Evolutionary conservation across 2,329 filamentous ascomycete species (phyloP), one percentile per base, ranked within the genome.

Genomic region (Rutstroemia sp.): DNA sequence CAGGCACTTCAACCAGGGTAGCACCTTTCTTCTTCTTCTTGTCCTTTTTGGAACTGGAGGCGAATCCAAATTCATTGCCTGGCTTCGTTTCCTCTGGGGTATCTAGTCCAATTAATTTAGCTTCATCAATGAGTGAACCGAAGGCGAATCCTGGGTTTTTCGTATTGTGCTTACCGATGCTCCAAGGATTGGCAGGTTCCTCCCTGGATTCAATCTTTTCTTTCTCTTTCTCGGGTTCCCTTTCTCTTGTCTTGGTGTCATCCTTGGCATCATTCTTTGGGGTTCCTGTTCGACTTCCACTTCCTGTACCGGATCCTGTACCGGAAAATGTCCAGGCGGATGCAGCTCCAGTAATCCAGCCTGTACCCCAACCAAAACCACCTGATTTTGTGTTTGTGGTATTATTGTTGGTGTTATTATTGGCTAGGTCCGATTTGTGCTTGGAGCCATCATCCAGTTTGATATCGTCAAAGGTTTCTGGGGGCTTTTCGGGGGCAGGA

Each of bases 391-490:
- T 79, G 39, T 46, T 34, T 19, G 44, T 12, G 67, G 67, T 40
- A 40, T 40, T 40, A 19, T 19, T 40, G 14, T 40, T 42, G 30
- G 19, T 56, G 39, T 74, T 73, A 36, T 72, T 71, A 23, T 69
- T 66, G 25, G 67, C 71, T n/a, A 73, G 68, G 50, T 77, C 78
- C 63, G 83, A 77, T 58, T 75, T 78, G 14, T 83, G 67, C 55
- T 81, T 79, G 1, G 82, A 80, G n/a, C 73, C 76, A 56, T 86
- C 83, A 61, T 84, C 79, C 25, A 89, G 70, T 64, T 82, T 87
- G 61, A 90, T 82, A 27, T 89, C 84, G 46, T 87, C 78, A 62
- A 89, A 88, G n/a, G 77, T 72, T 56, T 80, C 78, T 45, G 25
- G 44, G 6, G 77, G 72, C 48, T 75, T 76, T 17, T 69, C 67